Evolutionary conservation across 2,329 filamentous ascomycete genomes (phyloP).

Genomic region (Calonectria crousiana): DNA sequence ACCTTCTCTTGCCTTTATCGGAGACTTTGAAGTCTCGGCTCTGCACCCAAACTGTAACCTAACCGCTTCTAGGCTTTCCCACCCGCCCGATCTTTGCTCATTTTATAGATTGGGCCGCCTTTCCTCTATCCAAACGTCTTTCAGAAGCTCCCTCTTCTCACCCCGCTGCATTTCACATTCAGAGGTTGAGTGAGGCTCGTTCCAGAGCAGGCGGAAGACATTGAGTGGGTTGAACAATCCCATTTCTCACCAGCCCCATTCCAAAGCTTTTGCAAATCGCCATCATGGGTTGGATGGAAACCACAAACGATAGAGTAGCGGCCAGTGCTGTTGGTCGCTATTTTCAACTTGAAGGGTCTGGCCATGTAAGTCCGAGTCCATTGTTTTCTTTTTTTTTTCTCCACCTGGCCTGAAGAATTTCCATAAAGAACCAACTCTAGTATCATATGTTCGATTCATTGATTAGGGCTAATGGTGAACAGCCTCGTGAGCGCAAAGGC

Average conservation of each 20-base stretch:
- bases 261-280: not conserved
- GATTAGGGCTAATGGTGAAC: not conserved
- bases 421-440: not conserved
- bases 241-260: not conserved
- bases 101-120: constrained; percentile 18
- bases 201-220: not conserved
- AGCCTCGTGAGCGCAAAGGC: constrained; percentile 79
- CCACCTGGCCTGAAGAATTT: not conserved
- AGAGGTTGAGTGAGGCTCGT: not conserved
- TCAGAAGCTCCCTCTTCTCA: not conserved
- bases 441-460: not conserved
- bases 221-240: not conserved
- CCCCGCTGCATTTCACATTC: not conserved
- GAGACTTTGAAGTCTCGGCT: constrained; percentile 13
- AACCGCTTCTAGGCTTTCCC: constrained; percentile 14
- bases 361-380: constrained; percentile 72
- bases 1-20: constrained; percentile 23
- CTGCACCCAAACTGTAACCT: constrained; percentile 16
- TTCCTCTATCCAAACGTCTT: not conserved
- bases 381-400: not conserved
- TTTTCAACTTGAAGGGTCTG: constrained; percentile 85
- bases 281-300: constrained; percentile 63
- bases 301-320: constrained; percentile 70
- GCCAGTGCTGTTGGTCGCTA: constrained; percentile 74
- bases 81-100: not conserved